Evolutionary conservation across 176 grass and related monocot genomes (phyloP), one percentile per base, ranked within the genome.

Genomic region (Zoysia japonica): DNA sequence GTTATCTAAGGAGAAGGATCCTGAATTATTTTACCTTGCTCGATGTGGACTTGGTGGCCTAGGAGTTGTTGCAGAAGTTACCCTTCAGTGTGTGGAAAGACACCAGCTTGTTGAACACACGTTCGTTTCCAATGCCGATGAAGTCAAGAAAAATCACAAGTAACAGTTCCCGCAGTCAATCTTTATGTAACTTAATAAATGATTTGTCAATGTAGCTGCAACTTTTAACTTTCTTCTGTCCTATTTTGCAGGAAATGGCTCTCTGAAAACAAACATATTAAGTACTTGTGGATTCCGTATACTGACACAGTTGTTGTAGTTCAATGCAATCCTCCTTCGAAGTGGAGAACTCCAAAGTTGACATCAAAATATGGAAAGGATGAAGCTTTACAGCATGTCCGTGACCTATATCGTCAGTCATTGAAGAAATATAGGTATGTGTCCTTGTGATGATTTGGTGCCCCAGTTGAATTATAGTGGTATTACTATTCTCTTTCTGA

Each of bases 61-160:
- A 38, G 88, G 88, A 77, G 90, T 93, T 0, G 90, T 93, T 75
- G 92, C 86, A 65, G 93, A 93, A 90, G 90, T 93, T 77, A 97
- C 88, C 52, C 80, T 97, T 66, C 90, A 97, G 38, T 93, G 93
- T 82, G 93, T 91, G 20, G 90, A 97, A 47, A 87, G 83, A 79
- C 90, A 97, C 66, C 77, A 97, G 82, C 85, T 97, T 75, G 88
- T 97, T 60, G 92, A 98, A 74, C 90, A 98, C 77, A 93, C 92
- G 61, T 98, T 94, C 1, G 86, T 98, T 84, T 91, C 90, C 67
- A 93, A 82, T 76, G 78, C 68, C 62, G 61, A 85, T 37, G 90
- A 98, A 83, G 88, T 98, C 71, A 92, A 82, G 86, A 93, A 91
- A 77, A 98, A 98, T 53, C 96, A 98, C 92, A 89, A 6, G 68